Percentiles rank a stretch among this genome's conserved stretches.
Evolutionary conservation across 2,329 filamentous ascomycete species (phyloP).

Genomic region (Aureobasidium sp.): DNA sequence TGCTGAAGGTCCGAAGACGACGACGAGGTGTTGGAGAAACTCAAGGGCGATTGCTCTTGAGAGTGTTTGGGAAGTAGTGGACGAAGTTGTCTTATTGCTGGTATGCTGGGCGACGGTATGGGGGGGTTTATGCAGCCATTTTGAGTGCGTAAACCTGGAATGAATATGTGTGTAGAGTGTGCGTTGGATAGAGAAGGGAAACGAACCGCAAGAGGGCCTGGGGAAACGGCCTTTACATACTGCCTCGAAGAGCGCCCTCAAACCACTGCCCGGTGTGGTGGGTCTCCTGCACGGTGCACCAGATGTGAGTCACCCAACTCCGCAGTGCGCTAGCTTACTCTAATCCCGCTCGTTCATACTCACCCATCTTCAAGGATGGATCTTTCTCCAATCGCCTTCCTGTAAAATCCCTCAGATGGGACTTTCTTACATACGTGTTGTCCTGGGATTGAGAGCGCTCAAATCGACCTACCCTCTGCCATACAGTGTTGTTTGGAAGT

Average conservation of each 20-base stretch:
- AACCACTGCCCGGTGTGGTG: background rate
- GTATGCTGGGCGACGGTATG: constrained; percentile 16
- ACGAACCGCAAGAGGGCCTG: background rate
- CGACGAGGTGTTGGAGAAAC: constrained; percentile 44
- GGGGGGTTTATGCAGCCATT: constrained; percentile 19
- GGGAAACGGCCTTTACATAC: background rate
- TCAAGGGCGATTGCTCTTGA: constrained; percentile 44
- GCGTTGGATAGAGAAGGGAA: background rate
- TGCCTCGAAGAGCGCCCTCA: background rate
- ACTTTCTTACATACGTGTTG: background rate
- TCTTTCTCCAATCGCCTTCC: background rate
- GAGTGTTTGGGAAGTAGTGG: constrained; percentile 20
- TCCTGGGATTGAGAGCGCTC: background rate
- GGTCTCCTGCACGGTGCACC: background rate
- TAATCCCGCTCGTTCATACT: background rate
- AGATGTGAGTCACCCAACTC: constrained; percentile 9
- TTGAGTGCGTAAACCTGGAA: constrained; percentile 9
- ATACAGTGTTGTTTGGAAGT: background rate
- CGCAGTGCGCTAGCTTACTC: background rate
- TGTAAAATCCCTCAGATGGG: background rate
- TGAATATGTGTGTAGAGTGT: background rate
- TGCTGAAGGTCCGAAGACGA: constrained; percentile 28
- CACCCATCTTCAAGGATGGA: background rate
- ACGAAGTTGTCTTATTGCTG: constrained; percentile 15
- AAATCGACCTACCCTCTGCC: constrained; percentile 4